Conservation (phyloP, 192 early-diverging fungal genomes). For the Backusella sp. region DNA sequence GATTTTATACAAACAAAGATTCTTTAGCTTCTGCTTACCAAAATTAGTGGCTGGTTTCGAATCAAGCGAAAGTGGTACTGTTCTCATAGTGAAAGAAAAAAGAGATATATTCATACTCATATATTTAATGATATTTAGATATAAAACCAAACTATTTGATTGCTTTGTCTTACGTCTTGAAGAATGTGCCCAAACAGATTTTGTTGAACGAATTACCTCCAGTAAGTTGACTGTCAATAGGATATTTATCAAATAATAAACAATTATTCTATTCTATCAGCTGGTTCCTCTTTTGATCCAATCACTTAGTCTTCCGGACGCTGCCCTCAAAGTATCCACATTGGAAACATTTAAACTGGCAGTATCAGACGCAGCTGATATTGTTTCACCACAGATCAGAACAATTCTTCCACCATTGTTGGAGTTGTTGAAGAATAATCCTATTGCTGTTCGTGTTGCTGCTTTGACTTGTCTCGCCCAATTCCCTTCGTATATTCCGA, state of each 20-base stretch:
- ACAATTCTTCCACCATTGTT: conserved; percentile 45
- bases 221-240: conserved; percentile 41
- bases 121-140: conserved; percentile 25
- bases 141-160: conserved; percentile 74
- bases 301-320: conserved; percentile 65
- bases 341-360: conserved; percentile 77
- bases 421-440: conserved; percentile 32
- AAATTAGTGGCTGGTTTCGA: conserved; percentile 60
- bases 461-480: conserved; percentile 69
- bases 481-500: conserved; percentile 62
- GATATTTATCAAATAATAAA: background rate
- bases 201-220: conserved; percentile 73
- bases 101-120: background rate
- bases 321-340: conserved; percentile 67
- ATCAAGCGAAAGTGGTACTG: conserved; percentile 35
- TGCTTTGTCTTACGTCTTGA: conserved; percentile 79
- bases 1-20: conserved; percentile 81
- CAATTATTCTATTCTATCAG: conserved; percentile 30
- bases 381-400: conserved; percentile 57
- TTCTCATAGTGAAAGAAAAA: background rate
- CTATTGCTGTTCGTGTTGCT: conserved; percentile 62
- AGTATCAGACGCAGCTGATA: conserved; percentile 63
- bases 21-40: conserved; percentile 79
- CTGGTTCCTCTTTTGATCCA: conserved; percentile 79
- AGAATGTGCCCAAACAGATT: conserved; percentile 81